These are phyloP conservation scores for Aspergillus kassunensis DNA, from an alignment of 495 filamentous ascomycete species.

Conservation along the genomic window DNA sequence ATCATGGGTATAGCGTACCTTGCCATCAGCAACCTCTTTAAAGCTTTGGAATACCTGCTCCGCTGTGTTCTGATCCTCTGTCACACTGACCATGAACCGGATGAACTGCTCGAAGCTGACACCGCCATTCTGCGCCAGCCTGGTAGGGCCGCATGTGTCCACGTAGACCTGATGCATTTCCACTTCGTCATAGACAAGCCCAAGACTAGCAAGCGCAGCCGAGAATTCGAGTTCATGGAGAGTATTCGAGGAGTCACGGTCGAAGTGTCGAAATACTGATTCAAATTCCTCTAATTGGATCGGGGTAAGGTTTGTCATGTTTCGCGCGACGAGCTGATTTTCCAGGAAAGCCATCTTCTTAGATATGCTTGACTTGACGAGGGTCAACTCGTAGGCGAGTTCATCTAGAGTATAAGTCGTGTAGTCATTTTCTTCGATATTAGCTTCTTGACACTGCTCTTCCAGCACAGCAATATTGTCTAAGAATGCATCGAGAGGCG, in stretches of 20 bases:
- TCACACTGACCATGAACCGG: conserved; percentile 97
- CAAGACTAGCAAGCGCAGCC: conserved; percentile 86
- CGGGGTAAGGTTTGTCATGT: conserved; percentile 97
- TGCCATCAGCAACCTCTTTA: conserved; percentile 94
- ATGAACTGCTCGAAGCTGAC: conserved; percentile 99
- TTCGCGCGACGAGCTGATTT: conserved; percentile 93
- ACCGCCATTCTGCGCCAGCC: conserved; percentile 43
- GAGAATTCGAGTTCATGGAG: conserved; percentile 94
- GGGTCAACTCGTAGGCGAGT: conserved; percentile 84
- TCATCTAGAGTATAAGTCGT: conserved; percentile 98
- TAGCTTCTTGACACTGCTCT: conserved; percentile 87
- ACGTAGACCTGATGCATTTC: conserved; percentile 94
- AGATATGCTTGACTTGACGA: conserved; percentile 84
- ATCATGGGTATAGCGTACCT: conserved; percentile 52
- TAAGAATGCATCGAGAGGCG: conserved; percentile 83
- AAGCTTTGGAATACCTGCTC: conserved; percentile 98
- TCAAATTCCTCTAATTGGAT: conserved; percentile 99
- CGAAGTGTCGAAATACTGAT: conserved; percentile 95
- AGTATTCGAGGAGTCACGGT: conserved; percentile 85
- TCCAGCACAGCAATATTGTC: conserved; percentile 77
- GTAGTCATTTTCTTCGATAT: conserved; percentile 98
- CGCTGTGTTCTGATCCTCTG: conserved; percentile 96
- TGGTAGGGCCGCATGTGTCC: conserved; percentile 59
- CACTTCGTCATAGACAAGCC: conserved; percentile 88
- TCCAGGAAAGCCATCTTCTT: conserved; percentile 96